Evolutionary conservation across 768 basidiomycete genomes (phyloP), one percentile per base, ranked within the genome.

Genomic region (Boletus pseudo-olivaceus): DNA sequence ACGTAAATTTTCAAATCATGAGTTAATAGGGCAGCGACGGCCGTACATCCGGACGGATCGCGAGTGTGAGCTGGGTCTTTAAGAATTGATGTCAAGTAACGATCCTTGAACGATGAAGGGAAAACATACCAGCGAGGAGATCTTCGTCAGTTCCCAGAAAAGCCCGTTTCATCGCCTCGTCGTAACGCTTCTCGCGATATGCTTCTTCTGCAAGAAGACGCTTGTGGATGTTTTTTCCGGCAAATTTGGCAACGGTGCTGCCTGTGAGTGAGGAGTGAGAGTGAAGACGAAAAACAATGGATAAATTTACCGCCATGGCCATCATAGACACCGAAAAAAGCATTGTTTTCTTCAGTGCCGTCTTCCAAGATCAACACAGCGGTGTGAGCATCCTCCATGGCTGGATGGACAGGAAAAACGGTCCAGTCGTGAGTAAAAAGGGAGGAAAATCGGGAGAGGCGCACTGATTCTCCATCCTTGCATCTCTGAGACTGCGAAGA

Each of bases 401-500:
- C 96, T 99, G 66, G 48, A 55, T 54, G 12, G 4, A 35, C 8
- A 10, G 38, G 20, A 43, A 15, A 37, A 27, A 26, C 23, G 30
- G 42, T n/a, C 26, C 47, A 2, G 37, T 19, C 10, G 39, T 64
- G 53, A 57, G 54, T 2, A 23, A 23, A 33, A 9, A 8, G 12
- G 14, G 23, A 10, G 7, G 10, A 42, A 15, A 47, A 35, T 2
- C 17, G 38, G 35, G 34, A 35, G 54, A 56, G 30, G 87, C 96
- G 75, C 66, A 99, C 96, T 84, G 74, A 98, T 88, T 73, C 97
- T 81, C 97, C 97, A 99, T 64, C 97, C 97, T 73, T 99, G 97
- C 96, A 98, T 98, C 74, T 98, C 95, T 43, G 90, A 87, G 40
- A 97, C 80, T 7, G 82, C 88, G 72, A 85, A 98, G 43, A 78